These are phyloP conservation scores for Vanrija sp. DNA, from an alignment of 1,284 basidiomycete genomes.

Conservation along the genomic window DNA sequence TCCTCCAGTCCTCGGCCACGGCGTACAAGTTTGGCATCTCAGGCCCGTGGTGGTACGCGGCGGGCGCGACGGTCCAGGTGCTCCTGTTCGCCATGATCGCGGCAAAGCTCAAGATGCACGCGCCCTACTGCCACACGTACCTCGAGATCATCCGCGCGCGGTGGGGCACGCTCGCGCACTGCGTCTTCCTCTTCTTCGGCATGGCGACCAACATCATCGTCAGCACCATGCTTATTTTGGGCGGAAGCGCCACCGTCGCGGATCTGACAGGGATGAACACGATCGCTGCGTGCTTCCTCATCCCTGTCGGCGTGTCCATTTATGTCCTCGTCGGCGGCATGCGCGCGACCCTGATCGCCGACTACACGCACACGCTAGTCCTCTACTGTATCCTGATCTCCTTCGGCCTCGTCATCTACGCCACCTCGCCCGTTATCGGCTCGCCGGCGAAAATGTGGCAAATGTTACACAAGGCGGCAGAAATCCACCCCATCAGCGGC, in stretches of 20 bases:
- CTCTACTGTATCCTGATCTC: conserved; percentile 65
- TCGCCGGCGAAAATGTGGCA: conserved; percentile 56
- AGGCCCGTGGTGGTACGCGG: conserved; percentile 48
- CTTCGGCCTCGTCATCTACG: conserved; percentile 68
- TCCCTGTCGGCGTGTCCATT: conserved; percentile 46
- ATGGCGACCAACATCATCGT: conserved; percentile 74
- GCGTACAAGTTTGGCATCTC: conserved; percentile 68
- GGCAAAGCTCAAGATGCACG: conserved; percentile 58
- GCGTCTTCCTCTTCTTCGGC: conserved; percentile 72
- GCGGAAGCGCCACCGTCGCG: conserved; percentile 72
- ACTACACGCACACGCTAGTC: conserved; percentile 71
- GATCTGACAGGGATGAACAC: conserved; percentile 76
- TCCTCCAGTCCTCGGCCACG: conserved; percentile 48
- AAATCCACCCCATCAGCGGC: conserved; percentile 54
- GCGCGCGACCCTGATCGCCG: conserved; percentile 52
- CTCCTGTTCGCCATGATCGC: conserved; percentile 56
- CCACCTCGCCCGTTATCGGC: conserved; percentile 59
- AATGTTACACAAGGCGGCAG: conserved; percentile 52
- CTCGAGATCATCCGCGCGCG: conserved; percentile 62
- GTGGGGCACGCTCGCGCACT: conserved; percentile 70
- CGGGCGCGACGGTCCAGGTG: conserved; percentile 52
- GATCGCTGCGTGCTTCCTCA: conserved; percentile 73
- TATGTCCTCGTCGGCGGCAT: conserved; percentile 57
- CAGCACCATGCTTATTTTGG: conserved; percentile 58
- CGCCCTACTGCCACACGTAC: conserved; percentile 52